These are phyloP conservation scores for Leucogyrophana mollusca DNA, from an alignment of 768 basidiomycete species.

Conservation along the genomic window DNA sequence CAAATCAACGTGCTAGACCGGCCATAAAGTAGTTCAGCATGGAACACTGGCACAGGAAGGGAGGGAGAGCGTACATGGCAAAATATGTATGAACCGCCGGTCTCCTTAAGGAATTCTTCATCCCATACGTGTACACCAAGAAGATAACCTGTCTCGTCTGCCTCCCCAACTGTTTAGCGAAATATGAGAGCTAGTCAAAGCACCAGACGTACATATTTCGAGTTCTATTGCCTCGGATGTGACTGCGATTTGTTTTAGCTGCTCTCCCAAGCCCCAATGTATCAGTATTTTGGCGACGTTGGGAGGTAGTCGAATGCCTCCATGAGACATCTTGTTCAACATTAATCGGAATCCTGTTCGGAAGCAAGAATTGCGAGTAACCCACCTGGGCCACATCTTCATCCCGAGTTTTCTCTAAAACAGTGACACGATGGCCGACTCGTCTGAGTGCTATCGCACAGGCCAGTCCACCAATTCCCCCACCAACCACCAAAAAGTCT, in stretches of 20 bases:
- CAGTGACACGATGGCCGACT: constrained; percentile 59
- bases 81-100: constrained; percentile 47
- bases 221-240: constrained; percentile 21
- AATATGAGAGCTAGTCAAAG: neutral
- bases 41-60: neutral
- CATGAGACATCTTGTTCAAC: constrained; percentile 26
- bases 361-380: neutral
- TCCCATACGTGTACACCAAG: constrained; percentile 48
- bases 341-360: neutral
- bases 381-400: constrained; percentile 34
- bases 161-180: constrained; percentile 13
- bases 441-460: constrained; percentile 52
- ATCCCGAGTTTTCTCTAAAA: constrained; percentile 50
- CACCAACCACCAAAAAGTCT: constrained; percentile 49
- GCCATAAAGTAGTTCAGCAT: constrained; percentile 5
- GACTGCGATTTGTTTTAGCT: constrained; percentile 34
- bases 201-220: constrained; percentile 22
- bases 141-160: constrained; percentile 43
- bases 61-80: constrained; percentile 39
- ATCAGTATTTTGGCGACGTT: constrained; percentile 56
- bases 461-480: constrained; percentile 55
- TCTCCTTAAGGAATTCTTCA: constrained; percentile 45
- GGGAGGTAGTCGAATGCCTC: constrained; percentile 51
- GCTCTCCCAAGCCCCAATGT: constrained; percentile 53
- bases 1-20: constrained; percentile 54